Conservation (phyloP, 1,284 basidiomycete species). For the Ustilago vetiveriae region DNA sequence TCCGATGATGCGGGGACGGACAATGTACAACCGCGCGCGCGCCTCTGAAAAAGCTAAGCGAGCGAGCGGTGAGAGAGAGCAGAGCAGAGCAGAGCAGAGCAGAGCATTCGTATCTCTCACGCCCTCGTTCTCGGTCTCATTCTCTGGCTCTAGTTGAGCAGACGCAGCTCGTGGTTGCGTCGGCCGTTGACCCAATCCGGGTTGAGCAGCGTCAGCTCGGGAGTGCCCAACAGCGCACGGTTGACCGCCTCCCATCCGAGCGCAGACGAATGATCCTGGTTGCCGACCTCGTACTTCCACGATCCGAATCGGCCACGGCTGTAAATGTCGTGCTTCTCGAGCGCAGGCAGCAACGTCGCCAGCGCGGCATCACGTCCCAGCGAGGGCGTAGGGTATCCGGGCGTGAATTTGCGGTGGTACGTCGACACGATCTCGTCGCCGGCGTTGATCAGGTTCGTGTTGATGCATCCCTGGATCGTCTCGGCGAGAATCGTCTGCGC, state of each 20-base stretch:
- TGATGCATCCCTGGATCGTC: slow-evolving; percentile 70
- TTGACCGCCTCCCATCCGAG: slow-evolving; percentile 71
- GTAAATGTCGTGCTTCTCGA: slow-evolving; percentile 69
- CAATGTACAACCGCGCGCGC: slow-evolving; percentile 14
- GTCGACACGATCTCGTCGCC: slow-evolving; percentile 71
- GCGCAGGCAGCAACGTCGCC: slow-evolving; percentile 68
- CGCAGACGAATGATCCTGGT: slow-evolving; percentile 72
- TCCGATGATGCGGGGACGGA: slow-evolving; percentile 9
- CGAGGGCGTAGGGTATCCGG: slow-evolving; percentile 70
- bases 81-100: no score
- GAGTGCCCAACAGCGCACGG: slow-evolving; percentile 69
- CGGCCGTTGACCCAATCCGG: slow-evolving; percentile 70
- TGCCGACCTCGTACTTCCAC: slow-evolving; percentile 71
- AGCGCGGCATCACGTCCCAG: slow-evolving; percentile 70
- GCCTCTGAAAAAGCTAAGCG: no score
- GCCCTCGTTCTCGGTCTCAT: no score
- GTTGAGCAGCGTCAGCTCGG: slow-evolving; percentile 69
- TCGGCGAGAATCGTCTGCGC: slow-evolving; percentile 69
- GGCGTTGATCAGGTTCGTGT: slow-evolving; percentile 69
- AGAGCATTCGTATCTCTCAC: no score
- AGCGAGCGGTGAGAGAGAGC: no score
- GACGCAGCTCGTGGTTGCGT: slow-evolving; percentile 68
- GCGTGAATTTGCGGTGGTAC: slow-evolving; percentile 71
- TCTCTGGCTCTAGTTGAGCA: slow-evolving; percentile 51
- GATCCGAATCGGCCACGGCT: slow-evolving; percentile 71